These are phyloP conservation scores for Linaria vulgaris DNA, from an alignment of 257 asterid species.

Conservation along the genomic window DNA sequence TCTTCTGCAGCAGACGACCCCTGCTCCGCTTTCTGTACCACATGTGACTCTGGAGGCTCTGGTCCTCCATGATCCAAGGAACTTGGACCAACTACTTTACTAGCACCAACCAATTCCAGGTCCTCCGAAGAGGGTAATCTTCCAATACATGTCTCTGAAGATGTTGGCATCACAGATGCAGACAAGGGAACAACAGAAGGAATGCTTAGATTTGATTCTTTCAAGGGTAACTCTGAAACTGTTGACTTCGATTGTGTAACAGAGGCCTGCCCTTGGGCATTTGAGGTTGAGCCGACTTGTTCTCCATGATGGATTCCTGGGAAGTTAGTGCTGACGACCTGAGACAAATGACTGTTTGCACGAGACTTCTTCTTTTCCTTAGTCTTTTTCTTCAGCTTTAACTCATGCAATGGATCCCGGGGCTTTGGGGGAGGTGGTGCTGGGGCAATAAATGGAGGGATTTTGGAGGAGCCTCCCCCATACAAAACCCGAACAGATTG, in stretches of 20 bases:
- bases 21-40: constrained; percentile 29
- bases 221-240: too few relatives aligned
- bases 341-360: constrained; percentile 26
- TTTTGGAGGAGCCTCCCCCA: constrained; percentile 55
- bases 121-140: constrained; percentile 48
- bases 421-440: constrained; percentile 80
- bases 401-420: constrained; percentile 56
- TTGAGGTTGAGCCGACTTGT: constrained; percentile 43
- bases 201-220: constrained; percentile 27
- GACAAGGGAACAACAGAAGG: constrained; percentile 34
- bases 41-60: constrained; percentile 26
- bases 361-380: constrained; percentile 38
- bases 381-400: constrained; percentile 44
- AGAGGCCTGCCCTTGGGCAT: constrained; percentile 26
- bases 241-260: constrained; percentile 33
- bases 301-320: constrained; percentile 32
- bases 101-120: constrained; percentile 37
- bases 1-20: constrained; percentile 31
- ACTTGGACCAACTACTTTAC: constrained; percentile 34
- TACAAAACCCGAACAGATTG: constrained; percentile 79
- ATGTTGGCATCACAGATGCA: constrained; percentile 29
- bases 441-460: constrained; percentile 81
- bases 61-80: constrained; percentile 33
- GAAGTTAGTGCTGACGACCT: constrained; percentile 22
- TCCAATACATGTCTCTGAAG: constrained; percentile 22